Evolutionary conservation across 2,329 filamentous ascomycete species (phyloP).

Genomic region (Triangularia verruculosa): DNA sequence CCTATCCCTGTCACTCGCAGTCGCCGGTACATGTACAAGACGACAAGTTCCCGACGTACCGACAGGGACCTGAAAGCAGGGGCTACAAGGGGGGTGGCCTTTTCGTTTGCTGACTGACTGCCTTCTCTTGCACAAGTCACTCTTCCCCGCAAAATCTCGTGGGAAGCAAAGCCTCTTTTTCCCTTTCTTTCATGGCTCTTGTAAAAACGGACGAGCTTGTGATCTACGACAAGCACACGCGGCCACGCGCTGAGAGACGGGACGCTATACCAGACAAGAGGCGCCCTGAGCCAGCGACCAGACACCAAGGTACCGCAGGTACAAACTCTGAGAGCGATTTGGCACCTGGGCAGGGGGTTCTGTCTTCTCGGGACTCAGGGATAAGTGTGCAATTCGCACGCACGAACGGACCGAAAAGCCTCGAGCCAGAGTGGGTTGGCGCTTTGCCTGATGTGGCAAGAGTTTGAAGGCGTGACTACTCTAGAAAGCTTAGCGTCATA

Average conservation of each 20-base stretch:
- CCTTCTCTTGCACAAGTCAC: background rate
- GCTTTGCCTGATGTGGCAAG: constrained; percentile 17
- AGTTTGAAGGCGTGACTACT: constrained; percentile 1
- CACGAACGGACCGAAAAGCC: constrained; percentile 25
- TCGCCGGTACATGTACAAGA: constrained; percentile 29
- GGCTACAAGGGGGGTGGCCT: constrained; percentile 10
- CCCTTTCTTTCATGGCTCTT: background rate
- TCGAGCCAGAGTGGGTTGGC: constrained; percentile 7
- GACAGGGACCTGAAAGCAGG: constrained; percentile 22
- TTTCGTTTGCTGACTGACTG: background rate
- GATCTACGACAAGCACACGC: background rate
- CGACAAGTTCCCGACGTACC: constrained; percentile 25
- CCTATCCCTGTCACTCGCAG: constrained; percentile 21
- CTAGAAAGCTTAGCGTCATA: constrained; percentile 2
- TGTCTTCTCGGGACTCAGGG: constrained; percentile 7
- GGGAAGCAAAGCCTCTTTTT: background rate
- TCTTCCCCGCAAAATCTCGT: background rate
- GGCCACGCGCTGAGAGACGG: background rate
- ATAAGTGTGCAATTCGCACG: constrained; percentile 8
- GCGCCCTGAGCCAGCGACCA: background rate
- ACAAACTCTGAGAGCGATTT: constrained; percentile 6
- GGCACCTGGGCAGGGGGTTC: background rate
- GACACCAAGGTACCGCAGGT: background rate
- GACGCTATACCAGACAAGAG: background rate
- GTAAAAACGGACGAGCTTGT: background rate